Conservation (phyloP, 163 green algal genomes). For the Smithsoniella earleae region DNA sequence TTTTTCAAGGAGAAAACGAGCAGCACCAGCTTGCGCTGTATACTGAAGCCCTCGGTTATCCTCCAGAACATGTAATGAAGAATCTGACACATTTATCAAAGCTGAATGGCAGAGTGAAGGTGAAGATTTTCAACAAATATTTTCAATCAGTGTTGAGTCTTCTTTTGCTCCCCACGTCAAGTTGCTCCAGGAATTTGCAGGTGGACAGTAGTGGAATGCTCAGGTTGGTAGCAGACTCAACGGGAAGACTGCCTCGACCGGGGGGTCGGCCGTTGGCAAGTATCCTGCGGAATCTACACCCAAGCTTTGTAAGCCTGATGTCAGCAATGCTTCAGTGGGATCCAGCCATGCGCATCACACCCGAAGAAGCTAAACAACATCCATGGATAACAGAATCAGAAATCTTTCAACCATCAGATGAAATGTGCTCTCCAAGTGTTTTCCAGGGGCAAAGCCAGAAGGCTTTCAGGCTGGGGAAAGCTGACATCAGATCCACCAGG, state of each 20-base stretch:
- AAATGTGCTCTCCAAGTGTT: not conserved
- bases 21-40: conserved; percentile 61
- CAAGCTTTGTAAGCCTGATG: conserved; percentile 3
- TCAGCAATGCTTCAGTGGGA: conserved; percentile 49
- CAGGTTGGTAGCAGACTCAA: conserved; percentile 38
- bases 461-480: no score
- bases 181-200: no score
- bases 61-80: conserved; percentile 47
- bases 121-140: not conserved
- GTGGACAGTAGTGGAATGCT: conserved; percentile 33
- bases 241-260: not conserved
- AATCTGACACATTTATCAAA: conserved; percentile 36
- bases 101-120: not conserved
- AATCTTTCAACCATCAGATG: not conserved
- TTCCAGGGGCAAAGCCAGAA: no score
- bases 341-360: conserved; percentile 46
- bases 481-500: not conserved
- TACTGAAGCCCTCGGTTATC: conserved; percentile 60
- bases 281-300: not conserved
- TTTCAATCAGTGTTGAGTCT: not conserved
- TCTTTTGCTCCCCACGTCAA: not conserved
- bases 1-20: conserved; percentile 76
- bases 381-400: conserved; percentile 46
- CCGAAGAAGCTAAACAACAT: conserved; percentile 60
- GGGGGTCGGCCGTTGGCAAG: not conserved